Conservation (phyloP, 1,139 yeast species). For the Schizosaccharomyces versatilis region DNA sequence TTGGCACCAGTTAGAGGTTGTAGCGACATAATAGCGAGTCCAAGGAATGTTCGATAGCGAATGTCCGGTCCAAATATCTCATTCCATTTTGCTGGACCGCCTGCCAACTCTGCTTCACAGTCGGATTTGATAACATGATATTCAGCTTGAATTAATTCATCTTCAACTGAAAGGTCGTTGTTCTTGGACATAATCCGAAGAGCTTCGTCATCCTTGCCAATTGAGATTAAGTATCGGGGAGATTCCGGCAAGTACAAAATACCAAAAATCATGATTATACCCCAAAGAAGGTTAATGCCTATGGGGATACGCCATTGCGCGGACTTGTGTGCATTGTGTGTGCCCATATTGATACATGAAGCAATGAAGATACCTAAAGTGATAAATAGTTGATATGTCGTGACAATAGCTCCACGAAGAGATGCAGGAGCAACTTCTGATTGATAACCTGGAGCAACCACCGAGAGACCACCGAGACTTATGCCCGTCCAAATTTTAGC, state of each 20-base stretch:
- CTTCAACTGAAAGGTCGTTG: conserved; percentile 24
- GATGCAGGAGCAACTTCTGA: conserved; percentile 50
- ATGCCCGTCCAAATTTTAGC: conserved; percentile 24
- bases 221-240: conserved; percentile 45
- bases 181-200: conserved; percentile 17
- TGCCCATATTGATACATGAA: conserved; percentile 43
- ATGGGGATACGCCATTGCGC: conserved; percentile 46
- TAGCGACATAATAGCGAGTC: conserved; percentile 28
- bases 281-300: conserved; percentile 28
- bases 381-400: conserved; percentile 45
- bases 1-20: conserved; percentile 52
- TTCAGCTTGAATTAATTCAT: conserved; percentile 23
- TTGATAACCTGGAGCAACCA: conserved; percentile 44
- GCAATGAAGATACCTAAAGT: conserved; percentile 51
- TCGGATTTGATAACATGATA: conserved; percentile 24
- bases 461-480: conserved; percentile 52
- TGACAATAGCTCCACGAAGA: conserved; percentile 46
- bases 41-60: conserved; percentile 22
- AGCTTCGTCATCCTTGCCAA: conserved; percentile 35
- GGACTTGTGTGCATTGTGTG: conserved; percentile 28
- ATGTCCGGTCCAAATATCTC: conserved; percentile 5
- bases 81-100: conserved; percentile 19
- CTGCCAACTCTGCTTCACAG: conserved; percentile 24
- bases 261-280: conserved; percentile 26
- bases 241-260: conserved; percentile 57